phyloP scores from a whole-genome alignment of 2,329 filamentous ascomycete genomes.

The Alternaria ventricosa region DNA sequence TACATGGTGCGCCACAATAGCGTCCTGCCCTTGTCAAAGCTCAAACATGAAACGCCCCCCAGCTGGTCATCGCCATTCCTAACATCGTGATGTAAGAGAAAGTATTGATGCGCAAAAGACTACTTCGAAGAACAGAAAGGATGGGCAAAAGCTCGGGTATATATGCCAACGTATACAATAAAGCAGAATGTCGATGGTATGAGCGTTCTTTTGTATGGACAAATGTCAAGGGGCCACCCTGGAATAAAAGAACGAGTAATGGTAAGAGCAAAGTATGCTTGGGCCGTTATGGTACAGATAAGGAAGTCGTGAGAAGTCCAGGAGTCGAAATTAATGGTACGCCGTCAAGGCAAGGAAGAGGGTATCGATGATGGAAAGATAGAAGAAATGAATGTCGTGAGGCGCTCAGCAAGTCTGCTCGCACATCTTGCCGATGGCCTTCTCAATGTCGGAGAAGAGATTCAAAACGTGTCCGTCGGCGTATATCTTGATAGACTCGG shows the following conservation, averaged over 20 bases:
- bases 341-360: slow-evolving; percentile 20
- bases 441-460: slow-evolving; percentile 52
- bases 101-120: slow-evolving; percentile 17
- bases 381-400: slow-evolving; percentile 14
- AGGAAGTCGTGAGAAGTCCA: slow-evolving; percentile 19
- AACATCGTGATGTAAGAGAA: slow-evolving; percentile 21
- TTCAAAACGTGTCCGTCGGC: slow-evolving; percentile 51
- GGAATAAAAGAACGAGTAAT: slow-evolving; percentile 16
- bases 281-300: slow-evolving; percentile 39
- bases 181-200: slow-evolving; percentile 10
- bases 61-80: slow-evolving; percentile 17
- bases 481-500: slow-evolving; percentile 54
- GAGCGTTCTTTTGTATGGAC: slow-evolving; percentile 10
- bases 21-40: slow-evolving; percentile 19
- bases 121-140: slow-evolving; percentile 6
- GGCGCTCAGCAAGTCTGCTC: slow-evolving; percentile 46
- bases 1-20: slow-evolving; percentile 33
- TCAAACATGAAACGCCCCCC: slow-evolving; percentile 38
- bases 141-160: slow-evolving; percentile 9
- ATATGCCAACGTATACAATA: slow-evolving; percentile 5
- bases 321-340: slow-evolving; percentile 27
- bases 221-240: slow-evolving; percentile 16
- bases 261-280: slow-evolving; percentile 22
- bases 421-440: slow-evolving; percentile 52
- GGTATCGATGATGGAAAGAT: slow-evolving; percentile 13